phyloP scores from a whole-genome alignment of 345 rosid genomes.

The Rhodamnia argentea region DNA sequence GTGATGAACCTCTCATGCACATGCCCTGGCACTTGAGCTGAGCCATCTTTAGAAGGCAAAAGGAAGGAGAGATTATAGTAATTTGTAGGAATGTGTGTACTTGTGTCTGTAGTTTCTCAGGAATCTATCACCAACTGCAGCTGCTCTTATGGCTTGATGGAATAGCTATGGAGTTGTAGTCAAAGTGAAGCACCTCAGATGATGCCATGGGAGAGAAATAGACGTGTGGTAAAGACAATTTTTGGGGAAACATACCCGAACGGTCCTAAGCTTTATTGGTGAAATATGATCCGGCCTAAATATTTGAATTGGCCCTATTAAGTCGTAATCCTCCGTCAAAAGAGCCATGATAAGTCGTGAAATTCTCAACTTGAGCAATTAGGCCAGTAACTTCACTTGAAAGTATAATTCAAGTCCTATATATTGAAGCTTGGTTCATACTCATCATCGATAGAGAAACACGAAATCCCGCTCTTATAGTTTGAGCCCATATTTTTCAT shows the following conservation, averaged over 20 bases:
- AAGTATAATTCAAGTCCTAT: not conserved
- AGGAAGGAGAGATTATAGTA: not conserved
- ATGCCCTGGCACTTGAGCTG: slow-evolving; percentile 26
- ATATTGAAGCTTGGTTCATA: no score
- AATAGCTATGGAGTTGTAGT: not conserved
- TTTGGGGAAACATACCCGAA: not conserved
- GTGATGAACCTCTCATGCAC: slow-evolving; percentile 23
- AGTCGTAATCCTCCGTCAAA: not conserved
- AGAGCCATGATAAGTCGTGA: not conserved
- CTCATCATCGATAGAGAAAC: no score
- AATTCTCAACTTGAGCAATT: not conserved
- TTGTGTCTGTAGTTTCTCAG: not conserved
- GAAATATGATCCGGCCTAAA: not conserved
- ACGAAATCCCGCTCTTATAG: no score
- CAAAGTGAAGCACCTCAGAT: not conserved
- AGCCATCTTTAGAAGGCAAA: slow-evolving; percentile 13
- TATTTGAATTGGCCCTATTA: not conserved
- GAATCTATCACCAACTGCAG: not conserved
- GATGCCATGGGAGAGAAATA: not conserved
- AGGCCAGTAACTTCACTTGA: not conserved
- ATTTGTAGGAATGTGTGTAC: not conserved
- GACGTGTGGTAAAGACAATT: not conserved
- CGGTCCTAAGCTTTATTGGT: not conserved
- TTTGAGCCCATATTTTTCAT: no score
- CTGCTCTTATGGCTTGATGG: not conserved